phyloP scores from a whole-genome alignment of 2,329 filamentous ascomycete species.

The Alternaria triticimaculans region DNA sequence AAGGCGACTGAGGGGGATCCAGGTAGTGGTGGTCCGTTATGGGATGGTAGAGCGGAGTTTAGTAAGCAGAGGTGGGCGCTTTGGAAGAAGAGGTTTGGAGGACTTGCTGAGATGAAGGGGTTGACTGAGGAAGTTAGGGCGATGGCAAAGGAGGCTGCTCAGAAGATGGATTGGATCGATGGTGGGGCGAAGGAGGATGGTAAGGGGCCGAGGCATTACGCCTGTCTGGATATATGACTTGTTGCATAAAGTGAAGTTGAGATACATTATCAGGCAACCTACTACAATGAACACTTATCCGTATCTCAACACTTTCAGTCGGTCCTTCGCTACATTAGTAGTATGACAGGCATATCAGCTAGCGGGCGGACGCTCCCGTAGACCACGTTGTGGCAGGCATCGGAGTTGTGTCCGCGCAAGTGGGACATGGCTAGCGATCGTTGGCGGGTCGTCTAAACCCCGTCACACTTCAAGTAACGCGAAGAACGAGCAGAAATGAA shows the following conservation, averaged over 20 bases:
- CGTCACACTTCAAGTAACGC: not conserved
- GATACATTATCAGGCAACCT: not conserved
- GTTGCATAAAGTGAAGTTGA: not conserved
- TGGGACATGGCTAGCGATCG: not conserved
- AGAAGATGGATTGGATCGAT: not conserved
- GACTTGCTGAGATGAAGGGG: not conserved
- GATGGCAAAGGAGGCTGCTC: not conserved
- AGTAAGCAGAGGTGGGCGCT: slow-evolving; percentile 1
- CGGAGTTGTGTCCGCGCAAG: not conserved
- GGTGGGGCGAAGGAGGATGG: not conserved
- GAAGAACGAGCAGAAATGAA: not conserved
- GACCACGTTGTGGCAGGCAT: not conserved
- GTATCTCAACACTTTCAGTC: not conserved
- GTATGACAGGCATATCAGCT: not conserved
- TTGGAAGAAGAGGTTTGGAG: slow-evolving; percentile 3
- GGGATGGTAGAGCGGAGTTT: not conserved
- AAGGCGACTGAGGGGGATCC: not conserved
- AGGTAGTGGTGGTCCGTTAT: not conserved
- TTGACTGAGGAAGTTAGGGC: not conserved
- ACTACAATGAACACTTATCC: not conserved
- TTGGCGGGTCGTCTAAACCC: not conserved
- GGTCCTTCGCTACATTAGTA: not conserved
- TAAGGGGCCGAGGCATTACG: no score
- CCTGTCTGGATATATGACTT: not conserved
- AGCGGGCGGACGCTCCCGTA: not conserved